Percentiles rank a stretch among this genome's conserved stretches.
phyloP scores from a whole-genome alignment of 306 rosid genomes.

The Pueraria montana region DNA sequence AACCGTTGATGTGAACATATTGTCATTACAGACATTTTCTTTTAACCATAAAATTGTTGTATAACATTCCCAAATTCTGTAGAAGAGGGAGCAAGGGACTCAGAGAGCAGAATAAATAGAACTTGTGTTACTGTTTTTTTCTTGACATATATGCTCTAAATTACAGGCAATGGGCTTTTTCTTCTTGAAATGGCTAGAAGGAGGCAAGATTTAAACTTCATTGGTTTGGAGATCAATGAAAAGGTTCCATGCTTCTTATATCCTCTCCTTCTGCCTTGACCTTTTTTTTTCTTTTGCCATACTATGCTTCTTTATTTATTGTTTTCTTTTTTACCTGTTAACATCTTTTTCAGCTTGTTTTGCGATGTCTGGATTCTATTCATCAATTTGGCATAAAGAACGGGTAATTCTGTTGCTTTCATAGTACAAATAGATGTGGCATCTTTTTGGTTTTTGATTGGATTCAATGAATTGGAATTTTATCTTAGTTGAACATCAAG shows the following conservation, averaged over 20 bases:
- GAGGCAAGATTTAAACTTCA: conserved; percentile 81
- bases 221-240: conserved; percentile 92
- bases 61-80: not conserved
- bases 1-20: conserved; percentile 27
- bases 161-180: conserved; percentile 89
- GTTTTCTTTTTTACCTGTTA: conserved; percentile 12
- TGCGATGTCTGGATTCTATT: conserved; percentile 69
- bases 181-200: conserved; percentile 85
- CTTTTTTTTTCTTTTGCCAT: not conserved
- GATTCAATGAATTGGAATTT: conserved; percentile 12
- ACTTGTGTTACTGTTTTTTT: conserved; percentile 29
- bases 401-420: conserved; percentile 65
- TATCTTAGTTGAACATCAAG: conserved; percentile 30
- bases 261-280: not conserved
- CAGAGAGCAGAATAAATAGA: not conserved
- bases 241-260: conserved; percentile 60
- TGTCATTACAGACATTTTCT: not conserved
- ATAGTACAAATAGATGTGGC: conserved; percentile 5
- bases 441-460: conserved; percentile 33
- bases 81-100: conserved; percentile 5
- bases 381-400: conserved; percentile 59
- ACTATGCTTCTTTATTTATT: conserved; percentile 3
- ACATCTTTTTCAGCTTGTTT: conserved; percentile 76
- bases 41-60: conserved; percentile 27
- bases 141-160: conserved; percentile 41